Evolutionary conservation across 805 yeast genomes (phyloP), one percentile per base, ranked within the genome.

Genomic region (Nakazawaea anatomiae): DNA sequence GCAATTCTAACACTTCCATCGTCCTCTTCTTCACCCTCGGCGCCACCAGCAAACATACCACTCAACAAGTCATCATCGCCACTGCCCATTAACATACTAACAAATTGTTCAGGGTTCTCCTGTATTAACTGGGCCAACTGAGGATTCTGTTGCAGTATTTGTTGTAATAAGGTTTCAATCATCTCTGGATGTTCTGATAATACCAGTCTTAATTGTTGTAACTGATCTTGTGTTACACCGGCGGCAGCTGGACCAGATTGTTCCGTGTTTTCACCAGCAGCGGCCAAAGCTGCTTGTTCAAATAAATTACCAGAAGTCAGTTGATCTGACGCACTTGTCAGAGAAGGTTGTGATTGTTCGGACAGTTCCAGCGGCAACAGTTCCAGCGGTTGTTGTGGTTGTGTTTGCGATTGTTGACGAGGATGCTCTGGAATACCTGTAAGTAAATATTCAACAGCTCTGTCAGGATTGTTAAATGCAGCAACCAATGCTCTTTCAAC

Each of bases 391-490:
- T 10, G 63, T 48, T 6, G 55, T 47, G 28, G 61, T 57, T 29
- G 62, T 60, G 44, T 56, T 53, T 31, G 58, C 54, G n/a, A 56
- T 14, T 68, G 70, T 14, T 63, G 70, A 55, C 68, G 77, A 28
- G 50, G 56, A n/a, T 50, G 53, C 50, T 85, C 92, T 27, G 97
- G 96, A 42, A 92, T 80, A 3, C 97, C 98, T 44, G 91, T 89
- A 57, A 94, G 72, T 47, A 94, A 74, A 66, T 92, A 91, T 66
- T 94, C 99, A 11, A 94, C 98, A 0, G 99, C 99, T 61, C 99
- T 83, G 65, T 92, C 98, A 25, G 99, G 98, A 69, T 94, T 91
- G 71, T 92, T 92, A 72, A 83, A 94, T 1, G 99, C 98, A 12
- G 96, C 96, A 59, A 95, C 82, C 65, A 94, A 72, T 0, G 99